phyloP scores from a whole-genome alignment of 2,329 filamentous ascomycete species.

The Lasiodiplodia gonubiensis region DNA sequence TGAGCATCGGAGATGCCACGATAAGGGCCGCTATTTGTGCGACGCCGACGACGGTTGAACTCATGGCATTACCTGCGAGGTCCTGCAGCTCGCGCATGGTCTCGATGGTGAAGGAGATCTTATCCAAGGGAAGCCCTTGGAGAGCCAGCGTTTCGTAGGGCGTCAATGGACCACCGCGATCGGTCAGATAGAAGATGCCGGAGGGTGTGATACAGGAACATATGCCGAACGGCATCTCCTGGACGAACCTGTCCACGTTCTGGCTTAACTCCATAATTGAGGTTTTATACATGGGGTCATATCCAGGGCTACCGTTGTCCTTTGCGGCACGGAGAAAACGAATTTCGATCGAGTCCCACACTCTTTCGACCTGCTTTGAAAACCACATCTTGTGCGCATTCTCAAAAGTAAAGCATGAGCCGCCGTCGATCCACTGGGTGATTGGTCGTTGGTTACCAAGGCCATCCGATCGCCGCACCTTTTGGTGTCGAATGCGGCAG shows the following conservation, averaged over 20 bases:
- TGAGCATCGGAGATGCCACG: slow-evolving; percentile 32
- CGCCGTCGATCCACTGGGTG: slow-evolving; percentile 64
- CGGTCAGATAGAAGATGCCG: slow-evolving; percentile 66
- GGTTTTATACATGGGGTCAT: slow-evolving; percentile 64
- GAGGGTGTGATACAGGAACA: slow-evolving; percentile 71
- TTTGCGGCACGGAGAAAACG: slow-evolving; percentile 58
- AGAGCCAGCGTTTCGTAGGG: slow-evolving; percentile 68
- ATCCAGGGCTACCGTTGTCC: slow-evolving; percentile 43
- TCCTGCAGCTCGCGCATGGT: slow-evolving; percentile 65
- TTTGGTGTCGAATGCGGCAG: slow-evolving; percentile 66
- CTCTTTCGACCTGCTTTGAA: slow-evolving; percentile 60
- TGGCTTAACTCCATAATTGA: slow-evolving; percentile 70
- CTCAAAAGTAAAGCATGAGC: slow-evolving; percentile 60
- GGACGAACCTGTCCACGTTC: slow-evolving; percentile 68
- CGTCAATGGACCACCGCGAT: slow-evolving; percentile 64
- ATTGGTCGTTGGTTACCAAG: slow-evolving; percentile 64
- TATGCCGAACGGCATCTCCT: slow-evolving; percentile 61
- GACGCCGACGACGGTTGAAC: slow-evolving; percentile 71
- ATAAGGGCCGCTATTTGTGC: slow-evolving; percentile 66
- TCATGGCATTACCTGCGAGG: slow-evolving; percentile 82
- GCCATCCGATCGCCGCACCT: slow-evolving; percentile 55
- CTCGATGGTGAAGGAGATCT: slow-evolving; percentile 69
- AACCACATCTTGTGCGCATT: slow-evolving; percentile 61
- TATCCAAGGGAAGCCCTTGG: slow-evolving; percentile 71
- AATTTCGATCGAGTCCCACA: slow-evolving; percentile 71